These are phyloP conservation scores for Eutrema japonicum DNA, from an alignment of 345 rosid genomes.

Conservation along the genomic window DNA sequence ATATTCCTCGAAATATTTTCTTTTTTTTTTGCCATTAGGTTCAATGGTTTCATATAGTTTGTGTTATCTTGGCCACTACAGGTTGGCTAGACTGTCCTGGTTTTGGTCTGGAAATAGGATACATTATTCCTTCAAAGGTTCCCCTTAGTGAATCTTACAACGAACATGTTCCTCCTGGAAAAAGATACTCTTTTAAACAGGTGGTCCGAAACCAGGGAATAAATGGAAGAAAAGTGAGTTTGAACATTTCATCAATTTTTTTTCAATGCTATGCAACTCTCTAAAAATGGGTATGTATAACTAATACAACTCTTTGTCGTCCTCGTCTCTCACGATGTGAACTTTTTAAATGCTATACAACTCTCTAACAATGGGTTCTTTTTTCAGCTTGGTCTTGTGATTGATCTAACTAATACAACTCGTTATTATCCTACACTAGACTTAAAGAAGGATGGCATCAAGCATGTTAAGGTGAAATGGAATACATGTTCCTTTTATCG, in stretches of 20 bases:
- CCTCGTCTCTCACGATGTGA: too few species aligned
- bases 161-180: slow-evolving; percentile 81
- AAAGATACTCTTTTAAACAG: slow-evolving; percentile 94
- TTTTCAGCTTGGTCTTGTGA: slow-evolving; percentile 87
- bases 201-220: slow-evolving; percentile 79
- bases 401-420: slow-evolving; percentile 91
- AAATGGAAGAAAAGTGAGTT: slow-evolving; percentile 68
- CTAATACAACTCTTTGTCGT: slow-evolving; percentile 63
- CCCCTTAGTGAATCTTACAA: slow-evolving; percentile 85
- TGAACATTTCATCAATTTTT: background rate
- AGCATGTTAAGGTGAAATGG: slow-evolving; percentile 74
- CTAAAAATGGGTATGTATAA: slow-evolving; percentile 47
- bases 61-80: slow-evolving; percentile 25
- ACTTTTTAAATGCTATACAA: background rate
- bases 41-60: slow-evolving; percentile 1
- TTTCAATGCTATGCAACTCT: background rate
- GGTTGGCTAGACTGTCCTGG: slow-evolving; percentile 98
- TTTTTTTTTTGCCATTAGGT: background rate
- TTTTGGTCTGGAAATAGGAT: slow-evolving; percentile 69
- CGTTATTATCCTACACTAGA: slow-evolving; percentile 74
- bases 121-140: slow-evolving; percentile 88
- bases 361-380: background rate
- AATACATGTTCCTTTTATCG: background rate
- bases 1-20: background rate
- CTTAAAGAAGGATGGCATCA: slow-evolving; percentile 75